Evolutionary conservation across 2,329 filamentous ascomycete species (phyloP), one percentile per base, ranked within the genome.

Genomic region (Teratosphaeria viscida): DNA sequence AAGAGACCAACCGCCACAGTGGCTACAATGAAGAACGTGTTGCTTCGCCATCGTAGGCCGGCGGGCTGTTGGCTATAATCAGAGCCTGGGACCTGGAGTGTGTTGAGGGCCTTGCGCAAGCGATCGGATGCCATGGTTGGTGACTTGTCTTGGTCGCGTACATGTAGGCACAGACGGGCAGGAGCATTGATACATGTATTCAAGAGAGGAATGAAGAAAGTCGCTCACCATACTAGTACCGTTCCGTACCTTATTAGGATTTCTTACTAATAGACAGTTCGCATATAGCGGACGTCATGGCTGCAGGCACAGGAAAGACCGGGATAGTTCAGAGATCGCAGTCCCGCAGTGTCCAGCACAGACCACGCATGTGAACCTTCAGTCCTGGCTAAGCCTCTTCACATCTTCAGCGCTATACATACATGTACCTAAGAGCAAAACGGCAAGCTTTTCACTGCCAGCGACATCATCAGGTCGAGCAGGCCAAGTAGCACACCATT

Each of bases 1-100:
- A 83, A 84, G 1, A 82, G 75, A 52, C 79, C 81, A 23, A 82
- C 71, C 3, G 75, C 78, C 12, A 86, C 81, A 2, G 82, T 85
- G 6, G 76, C 70, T 47, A 84, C 69, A 63, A 85, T 84, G 73
- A 86, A 86, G 54, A 78, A 66, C 2, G 80, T 81, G 57, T 79
- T 82, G 11, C 82, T 84, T n/a, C 84, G 78, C 78, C 80, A 82
- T 73, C 70, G 62, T 3, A 82, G 68, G 16, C 79, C 71, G 29
- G 68, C 67, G 0, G 72, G 72, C 53, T 64, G 62, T 23, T 67
- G 62, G 19, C 60, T 62, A 64, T 72, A 73, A 63, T 74, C 68
- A 62, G 70, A 61, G 27, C 63, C 56, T 23, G 43, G 43, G 63
- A 75, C 64, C 60, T 75, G 64, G 55, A 75, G 62, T 10, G 71